Base-by-base conservation (phyloP, 345 rosid species). In the Nephelium lappaceum region DNA sequence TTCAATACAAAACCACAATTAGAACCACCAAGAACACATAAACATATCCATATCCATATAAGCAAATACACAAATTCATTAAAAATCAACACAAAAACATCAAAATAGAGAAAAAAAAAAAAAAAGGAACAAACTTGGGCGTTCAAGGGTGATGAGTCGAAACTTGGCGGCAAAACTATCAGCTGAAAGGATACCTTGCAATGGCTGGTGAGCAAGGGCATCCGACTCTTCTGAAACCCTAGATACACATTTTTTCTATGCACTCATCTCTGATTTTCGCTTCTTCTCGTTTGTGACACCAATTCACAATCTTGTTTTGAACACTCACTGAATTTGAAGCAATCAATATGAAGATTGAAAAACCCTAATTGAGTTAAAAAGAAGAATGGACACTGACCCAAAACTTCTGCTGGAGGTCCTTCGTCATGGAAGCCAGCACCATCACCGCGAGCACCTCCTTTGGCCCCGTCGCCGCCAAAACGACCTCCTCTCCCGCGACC, bases 111-210 rank as follows among this genome's bases (percentile, higher is more conserved):
- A n/a, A n/a, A n/a, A n/a, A 2, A 15, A n/a, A n/a, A n/a, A n/a
- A 73, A 15, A 74, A 8, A 6, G 7, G 71, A 4, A 69, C 67
- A 19, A 78, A 87, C 95, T 86, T 93, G 93, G 24, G 78, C 97
- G 97, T 82, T 96, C 97, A 72, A 94, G 95, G 79, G 99, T 94
- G 84, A 93, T 93, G 45, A 97, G 99, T 67, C 97, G 94, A 87
- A 96, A 96, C 86, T 90, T 91, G 47, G 98, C n/a, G 84, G 97
- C 38, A 88, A 96, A 96, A 85, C 99, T 94, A 79, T 96, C 98
- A 10, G 99, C 99, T 58, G 94, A 82, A 18, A 91, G 97, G 73
- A 96, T 86, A 21, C 79, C n/a, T n/a, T 94, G 97, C 72, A 96
- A 80, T 1, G 95, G 94, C 21, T 80, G 88, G 65, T 89, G 89